Percentiles rank a stretch among this genome's conserved stretches.
Conservation (phyloP, 768 basidiomycete species). For the Russula foetens region DNA sequence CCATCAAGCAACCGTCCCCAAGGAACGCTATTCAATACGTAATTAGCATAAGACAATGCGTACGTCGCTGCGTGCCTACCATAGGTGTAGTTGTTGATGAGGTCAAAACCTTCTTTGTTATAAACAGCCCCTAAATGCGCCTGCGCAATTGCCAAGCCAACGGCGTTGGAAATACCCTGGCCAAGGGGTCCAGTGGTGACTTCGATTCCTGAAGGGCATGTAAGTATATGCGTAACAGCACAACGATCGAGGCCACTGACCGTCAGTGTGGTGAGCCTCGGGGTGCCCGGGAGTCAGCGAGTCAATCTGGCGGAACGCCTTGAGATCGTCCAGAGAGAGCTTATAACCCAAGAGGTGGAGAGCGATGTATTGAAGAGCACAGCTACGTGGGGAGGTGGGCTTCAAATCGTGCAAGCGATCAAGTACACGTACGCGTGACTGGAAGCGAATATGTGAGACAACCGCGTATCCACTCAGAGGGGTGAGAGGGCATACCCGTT, state of each 20-base stretch:
- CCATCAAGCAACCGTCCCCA: constrained; percentile 96
- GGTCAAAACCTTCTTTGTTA: constrained; percentile 77
- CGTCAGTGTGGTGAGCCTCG: constrained; percentile 63
- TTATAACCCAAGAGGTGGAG: constrained; percentile 92
- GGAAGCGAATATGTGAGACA: constrained; percentile 13
- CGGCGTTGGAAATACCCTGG: constrained; percentile 89
- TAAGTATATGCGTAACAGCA: constrained; percentile 8
- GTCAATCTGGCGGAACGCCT: constrained; percentile 85
- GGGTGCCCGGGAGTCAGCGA: constrained; percentile 94
- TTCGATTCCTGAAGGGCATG: constrained; percentile 48
- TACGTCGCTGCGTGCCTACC: constrained; percentile 36
- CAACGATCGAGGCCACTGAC: constrained; percentile 25
- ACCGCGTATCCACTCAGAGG: neutral
- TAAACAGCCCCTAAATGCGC: constrained; percentile 84
- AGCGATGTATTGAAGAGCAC: constrained; percentile 88
- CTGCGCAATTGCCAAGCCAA: constrained; percentile 90
- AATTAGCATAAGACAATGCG: constrained; percentile 4
- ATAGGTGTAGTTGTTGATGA: constrained; percentile 86
- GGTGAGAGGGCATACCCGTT: constrained; percentile 59
- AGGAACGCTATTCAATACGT: constrained; percentile 55
- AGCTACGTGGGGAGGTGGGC: constrained; percentile 38
- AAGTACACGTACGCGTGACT: constrained; percentile 64
- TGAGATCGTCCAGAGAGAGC: constrained; percentile 85
- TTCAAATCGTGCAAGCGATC: neutral
- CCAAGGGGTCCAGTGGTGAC: constrained; percentile 96